Percentiles rank a stretch among this genome's conserved stretches.
Evolutionary conservation across 2,329 filamentous ascomycete genomes (phyloP).

Genomic region (Colletotrichum sp.): DNA sequence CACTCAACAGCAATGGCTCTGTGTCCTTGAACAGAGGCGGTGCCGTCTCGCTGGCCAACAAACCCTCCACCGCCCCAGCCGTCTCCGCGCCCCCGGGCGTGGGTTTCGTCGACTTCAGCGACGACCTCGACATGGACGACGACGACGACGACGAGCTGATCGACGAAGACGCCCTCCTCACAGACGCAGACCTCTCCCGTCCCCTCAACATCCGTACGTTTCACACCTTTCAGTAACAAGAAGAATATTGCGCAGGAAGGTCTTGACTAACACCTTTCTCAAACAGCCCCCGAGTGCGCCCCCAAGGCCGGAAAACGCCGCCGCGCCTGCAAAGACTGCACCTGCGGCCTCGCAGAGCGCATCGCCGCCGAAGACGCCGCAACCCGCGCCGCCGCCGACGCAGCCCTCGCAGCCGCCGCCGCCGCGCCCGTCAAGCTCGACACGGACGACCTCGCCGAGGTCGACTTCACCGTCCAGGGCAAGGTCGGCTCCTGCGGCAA

Average conservation of each 20-base stretch:
- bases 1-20: conserved; percentile 36
- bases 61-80: conserved; percentile 50
- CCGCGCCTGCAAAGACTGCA: conserved; percentile 83
- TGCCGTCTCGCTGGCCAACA: conserved; percentile 37
- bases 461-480: conserved; percentile 97
- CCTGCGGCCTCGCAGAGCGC: conserved; percentile 86
- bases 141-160: conserved; percentile 85
- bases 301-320: conserved; percentile 88
- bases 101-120: conserved; percentile 71
- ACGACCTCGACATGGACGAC: conserved; percentile 52
- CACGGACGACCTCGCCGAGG: conserved; percentile 80
- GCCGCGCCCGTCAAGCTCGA: conserved; percentile 61
- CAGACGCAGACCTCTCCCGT: conserved; percentile 80
- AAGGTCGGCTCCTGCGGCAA: conserved; percentile 96
- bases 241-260: too few species aligned
- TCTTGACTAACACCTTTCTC: conserved; percentile 25
- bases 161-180: conserved; percentile 87
- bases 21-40: conserved; percentile 28
- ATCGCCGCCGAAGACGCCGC: conserved; percentile 61
- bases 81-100: conserved; percentile 54
- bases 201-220: conserved; percentile 82
- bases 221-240: background rate
- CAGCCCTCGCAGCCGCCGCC: conserved; percentile 73
- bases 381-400: conserved; percentile 64
- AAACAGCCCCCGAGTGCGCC: conserved; percentile 78